These are phyloP conservation scores for Phytomonas serpens DNA, from an alignment of 208 protist genomes.

Conservation along the genomic window DNA sequence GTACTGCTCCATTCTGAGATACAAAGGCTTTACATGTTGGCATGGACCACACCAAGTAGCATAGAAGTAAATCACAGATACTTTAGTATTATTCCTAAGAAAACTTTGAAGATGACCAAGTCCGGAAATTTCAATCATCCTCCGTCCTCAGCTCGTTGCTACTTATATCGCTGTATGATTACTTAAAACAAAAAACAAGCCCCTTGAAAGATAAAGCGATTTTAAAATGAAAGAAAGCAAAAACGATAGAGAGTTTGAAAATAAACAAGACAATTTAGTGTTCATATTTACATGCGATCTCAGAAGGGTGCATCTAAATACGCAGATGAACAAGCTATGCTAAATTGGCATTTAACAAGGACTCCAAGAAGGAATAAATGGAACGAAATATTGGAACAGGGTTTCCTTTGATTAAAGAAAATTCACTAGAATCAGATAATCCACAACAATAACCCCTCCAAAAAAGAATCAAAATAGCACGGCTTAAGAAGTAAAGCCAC, in stretches of 20 bases:
- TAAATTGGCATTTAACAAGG: neutral
- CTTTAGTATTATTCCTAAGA: slow-evolving; percentile 20
- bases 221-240: neutral
- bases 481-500: neutral
- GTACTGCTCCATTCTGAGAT: slow-evolving; percentile 36
- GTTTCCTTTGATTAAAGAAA: neutral
- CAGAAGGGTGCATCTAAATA: neutral
- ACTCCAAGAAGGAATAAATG: neutral
- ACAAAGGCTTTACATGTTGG: slow-evolving; percentile 59
- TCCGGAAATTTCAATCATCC: slow-evolving; percentile 75
- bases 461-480: neutral
- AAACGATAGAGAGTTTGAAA: neutral
- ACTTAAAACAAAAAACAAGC: slow-evolving; percentile 9
- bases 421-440: neutral
- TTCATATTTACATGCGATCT: neutral
- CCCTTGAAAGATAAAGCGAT: neutral
- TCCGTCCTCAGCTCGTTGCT: neutral
- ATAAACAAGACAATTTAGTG: neutral
- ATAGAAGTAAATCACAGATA: slow-evolving; percentile 85
- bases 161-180: neutral
- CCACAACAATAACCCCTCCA: no score
- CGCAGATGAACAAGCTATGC: neutral
- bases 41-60: slow-evolving; percentile 88
- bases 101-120: slow-evolving; percentile 47
- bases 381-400: neutral